phyloP scores from a whole-genome alignment of 2,329 filamentous ascomycete species.

The Hypoxylon sp. region DNA sequence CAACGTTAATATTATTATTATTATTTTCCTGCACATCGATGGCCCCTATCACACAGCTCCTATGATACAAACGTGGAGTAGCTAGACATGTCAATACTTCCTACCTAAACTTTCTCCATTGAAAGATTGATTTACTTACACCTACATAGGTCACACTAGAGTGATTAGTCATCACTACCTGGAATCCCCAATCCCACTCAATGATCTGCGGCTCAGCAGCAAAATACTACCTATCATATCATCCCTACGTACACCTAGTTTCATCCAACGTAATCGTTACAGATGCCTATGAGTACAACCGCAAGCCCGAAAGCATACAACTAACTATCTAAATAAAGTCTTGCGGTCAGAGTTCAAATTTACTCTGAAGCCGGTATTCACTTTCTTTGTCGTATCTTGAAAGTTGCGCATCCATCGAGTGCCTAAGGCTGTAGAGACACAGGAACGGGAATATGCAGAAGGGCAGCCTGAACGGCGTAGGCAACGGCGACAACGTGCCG shows the following conservation, averaged over 20 bases:
- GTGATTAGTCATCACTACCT: constrained; percentile 14
- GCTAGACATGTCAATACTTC: not conserved
- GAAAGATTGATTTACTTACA: not conserved
- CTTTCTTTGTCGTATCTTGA: not conserved
- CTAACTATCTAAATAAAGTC: not conserved
- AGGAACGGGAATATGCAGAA: constrained; percentile 19
- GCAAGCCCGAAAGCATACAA: not conserved
- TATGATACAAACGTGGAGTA: not conserved
- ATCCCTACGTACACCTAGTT: not conserved
- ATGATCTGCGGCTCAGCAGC: not conserved
- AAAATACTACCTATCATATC: not conserved
- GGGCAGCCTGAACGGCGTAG: not conserved
- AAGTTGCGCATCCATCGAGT: not conserved
- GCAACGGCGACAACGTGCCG: not conserved
- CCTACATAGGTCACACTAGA: not conserved
- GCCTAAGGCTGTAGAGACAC: not conserved
- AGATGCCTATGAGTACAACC: constrained; percentile 10
- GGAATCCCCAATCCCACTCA: constrained; percentile 2
- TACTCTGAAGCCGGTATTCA: not conserved
- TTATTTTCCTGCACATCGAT: too few relatives aligned
- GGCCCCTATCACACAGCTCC: too few relatives aligned
- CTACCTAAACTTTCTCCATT: not conserved
- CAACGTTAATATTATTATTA: too few relatives aligned
- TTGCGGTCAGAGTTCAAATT: not conserved
- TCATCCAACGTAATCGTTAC: constrained; percentile 12